phyloP scores from a whole-genome alignment of 1,139 yeast genomes.

The Kodamaea ohmeri region DNA sequence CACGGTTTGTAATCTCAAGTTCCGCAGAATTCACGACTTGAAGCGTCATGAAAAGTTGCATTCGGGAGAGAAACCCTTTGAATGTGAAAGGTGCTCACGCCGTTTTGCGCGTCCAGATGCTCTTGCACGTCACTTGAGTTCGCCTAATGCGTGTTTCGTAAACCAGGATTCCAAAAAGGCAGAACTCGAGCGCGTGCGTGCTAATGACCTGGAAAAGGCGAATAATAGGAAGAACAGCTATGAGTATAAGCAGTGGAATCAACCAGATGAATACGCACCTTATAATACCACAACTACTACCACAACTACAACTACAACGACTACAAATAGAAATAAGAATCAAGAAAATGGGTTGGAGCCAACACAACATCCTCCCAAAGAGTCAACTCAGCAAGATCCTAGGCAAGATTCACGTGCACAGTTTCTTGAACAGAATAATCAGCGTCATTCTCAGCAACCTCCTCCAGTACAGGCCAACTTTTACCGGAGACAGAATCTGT shows the following conservation, averaged over 20 bases:
- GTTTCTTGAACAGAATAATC: no score
- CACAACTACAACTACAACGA: constrained; percentile 6
- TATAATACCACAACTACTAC: constrained; percentile 6
- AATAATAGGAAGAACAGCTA: neutral
- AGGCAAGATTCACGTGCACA: no score
- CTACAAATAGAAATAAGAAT: constrained; percentile 1
- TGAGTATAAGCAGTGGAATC: neutral
- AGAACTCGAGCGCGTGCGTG: neutral
- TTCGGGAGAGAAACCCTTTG: constrained; percentile 71
- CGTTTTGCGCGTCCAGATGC: constrained; percentile 80
- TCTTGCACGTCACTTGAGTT: constrained; percentile 58
- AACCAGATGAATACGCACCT: neutral
- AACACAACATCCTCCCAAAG: no score
- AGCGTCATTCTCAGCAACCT: neutral
- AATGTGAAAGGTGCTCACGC: constrained; percentile 60
- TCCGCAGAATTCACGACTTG: constrained; percentile 73
- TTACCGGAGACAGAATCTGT: constrained; percentile 6
- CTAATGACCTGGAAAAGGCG: neutral
- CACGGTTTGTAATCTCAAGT: constrained; percentile 57
- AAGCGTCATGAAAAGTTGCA: constrained; percentile 75
- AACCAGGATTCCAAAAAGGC: constrained; percentile 3
- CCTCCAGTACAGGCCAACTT: neutral
- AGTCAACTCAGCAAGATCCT: no score
- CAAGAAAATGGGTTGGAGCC: neutral
- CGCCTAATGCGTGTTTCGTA: constrained; percentile 40